These are phyloP conservation scores for Penicillium hordei DNA, from an alignment of 2,329 filamentous ascomycete species.

Conservation along the genomic window DNA sequence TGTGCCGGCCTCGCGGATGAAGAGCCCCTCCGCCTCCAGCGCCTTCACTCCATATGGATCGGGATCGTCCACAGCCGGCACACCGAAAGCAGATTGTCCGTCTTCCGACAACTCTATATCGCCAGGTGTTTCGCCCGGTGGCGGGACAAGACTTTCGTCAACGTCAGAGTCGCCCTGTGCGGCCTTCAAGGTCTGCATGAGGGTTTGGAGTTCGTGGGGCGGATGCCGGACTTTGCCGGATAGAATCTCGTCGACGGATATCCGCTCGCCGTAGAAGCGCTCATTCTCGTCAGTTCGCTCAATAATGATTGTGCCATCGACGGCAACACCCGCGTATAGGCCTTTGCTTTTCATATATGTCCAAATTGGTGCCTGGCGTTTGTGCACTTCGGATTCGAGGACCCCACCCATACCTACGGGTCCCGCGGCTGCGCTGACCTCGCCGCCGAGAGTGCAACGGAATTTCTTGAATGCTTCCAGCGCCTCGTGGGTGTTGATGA, in stretches of 20 bases:
- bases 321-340: conserved; percentile 80
- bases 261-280: conserved; percentile 72
- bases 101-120: conserved; percentile 61
- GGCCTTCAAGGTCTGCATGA: conserved; percentile 82
- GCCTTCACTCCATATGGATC: conserved; percentile 91
- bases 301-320: conserved; percentile 83
- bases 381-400: conserved; percentile 68
- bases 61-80: conserved; percentile 76
- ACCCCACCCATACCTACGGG: conserved; percentile 74
- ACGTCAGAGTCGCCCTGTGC: conserved; percentile 80
- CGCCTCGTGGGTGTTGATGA: conserved; percentile 83
- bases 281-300: conserved; percentile 87
- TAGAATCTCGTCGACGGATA: conserved; percentile 63
- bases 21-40: conserved; percentile 77
- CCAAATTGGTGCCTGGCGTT: conserved; percentile 70
- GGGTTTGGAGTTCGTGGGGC: conserved; percentile 56
- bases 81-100: conserved; percentile 60
- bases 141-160: conserved; percentile 66
- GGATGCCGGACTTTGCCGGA: conserved; percentile 59
- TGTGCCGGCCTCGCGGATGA: conserved; percentile 86
- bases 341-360: conserved; percentile 88
- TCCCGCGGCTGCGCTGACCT: conserved; percentile 73
- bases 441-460: conserved; percentile 75
- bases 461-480: conserved; percentile 80
- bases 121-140: conserved; percentile 69